Conservation (phyloP, 2,329 filamentous ascomycete genomes). For the Periconia sp. region DNA sequence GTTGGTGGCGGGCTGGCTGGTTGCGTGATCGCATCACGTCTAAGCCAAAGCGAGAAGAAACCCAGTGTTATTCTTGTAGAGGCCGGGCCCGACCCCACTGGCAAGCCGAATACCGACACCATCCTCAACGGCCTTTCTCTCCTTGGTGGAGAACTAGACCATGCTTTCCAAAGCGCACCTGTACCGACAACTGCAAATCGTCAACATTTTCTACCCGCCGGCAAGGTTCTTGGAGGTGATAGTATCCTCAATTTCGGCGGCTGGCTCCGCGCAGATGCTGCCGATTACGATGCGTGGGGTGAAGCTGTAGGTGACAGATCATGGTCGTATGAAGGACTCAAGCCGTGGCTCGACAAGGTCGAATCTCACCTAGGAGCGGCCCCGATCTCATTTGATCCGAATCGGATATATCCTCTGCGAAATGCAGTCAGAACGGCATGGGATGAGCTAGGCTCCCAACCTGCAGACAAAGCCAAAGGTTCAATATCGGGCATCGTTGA, state of each 20-base stretch:
- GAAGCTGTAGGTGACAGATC: slow-evolving; percentile 38
- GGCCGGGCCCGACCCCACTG: slow-evolving; percentile 38
- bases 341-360: slow-evolving; percentile 48
- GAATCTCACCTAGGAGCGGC: slow-evolving; percentile 33
- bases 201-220: slow-evolving; percentile 27
- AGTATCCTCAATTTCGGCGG: slow-evolving; percentile 46
- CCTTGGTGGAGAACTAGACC: slow-evolving; percentile 39
- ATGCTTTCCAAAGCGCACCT: slow-evolving; percentile 39
- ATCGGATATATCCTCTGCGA: slow-evolving; percentile 44
- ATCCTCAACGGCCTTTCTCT: slow-evolving; percentile 30
- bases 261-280: slow-evolving; percentile 44
- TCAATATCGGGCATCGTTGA: slow-evolving; percentile 4
- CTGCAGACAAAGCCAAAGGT: slow-evolving; percentile 1
- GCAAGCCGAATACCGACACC: slow-evolving; percentile 21
- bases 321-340: slow-evolving; percentile 48
- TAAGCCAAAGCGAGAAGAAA: slow-evolving; percentile 17
- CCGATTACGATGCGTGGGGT: slow-evolving; percentile 49
- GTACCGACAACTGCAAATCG: slow-evolving; percentile 27
- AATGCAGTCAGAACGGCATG: slow-evolving; percentile 42
- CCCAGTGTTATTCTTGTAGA: slow-evolving; percentile 40
- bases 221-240: slow-evolving; percentile 48
- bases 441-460: slow-evolving; percentile 35
- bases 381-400: slow-evolving; percentile 1
- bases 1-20: slow-evolving; percentile 44
- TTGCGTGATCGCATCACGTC: slow-evolving; percentile 40